These are phyloP conservation scores for Ogataea zsoltii DNA, from an alignment of 805 yeast genomes.

Conservation along the genomic window DNA sequence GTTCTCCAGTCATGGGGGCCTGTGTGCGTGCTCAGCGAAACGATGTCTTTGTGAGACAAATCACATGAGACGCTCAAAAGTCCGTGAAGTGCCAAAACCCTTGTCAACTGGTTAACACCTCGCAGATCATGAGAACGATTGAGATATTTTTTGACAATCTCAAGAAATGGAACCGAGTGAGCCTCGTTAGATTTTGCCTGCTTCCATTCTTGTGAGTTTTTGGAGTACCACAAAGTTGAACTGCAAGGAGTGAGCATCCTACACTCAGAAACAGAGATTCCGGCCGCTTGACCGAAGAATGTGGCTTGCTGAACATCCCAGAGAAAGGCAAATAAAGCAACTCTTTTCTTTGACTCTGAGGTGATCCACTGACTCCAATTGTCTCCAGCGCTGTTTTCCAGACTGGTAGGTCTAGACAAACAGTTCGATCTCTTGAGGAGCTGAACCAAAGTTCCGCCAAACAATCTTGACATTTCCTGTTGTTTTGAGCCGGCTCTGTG, in stretches of 20 bases:
- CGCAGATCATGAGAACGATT: conserved; percentile 4
- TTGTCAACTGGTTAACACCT: conserved; percentile 4
- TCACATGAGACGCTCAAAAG: conserved; percentile 16
- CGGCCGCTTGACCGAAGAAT: conserved; percentile 12
- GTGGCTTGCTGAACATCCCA: conserved; percentile 18
- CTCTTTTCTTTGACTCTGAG: conserved; percentile 16
- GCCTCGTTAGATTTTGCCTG: conserved; percentile 1
- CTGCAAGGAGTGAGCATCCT: conserved; percentile 12
- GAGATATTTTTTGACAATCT: too few relatives aligned
- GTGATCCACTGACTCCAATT: conserved; percentile 14
- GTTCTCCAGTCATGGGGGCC: conserved; percentile 12
- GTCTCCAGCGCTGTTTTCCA: background rate
- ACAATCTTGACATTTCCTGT: conserved; percentile 12
- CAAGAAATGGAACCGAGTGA: too few relatives aligned
- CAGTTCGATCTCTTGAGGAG: conserved; percentile 12
- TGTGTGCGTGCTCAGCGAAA: conserved; percentile 3
- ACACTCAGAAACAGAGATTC: conserved; percentile 17
- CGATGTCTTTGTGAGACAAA: conserved; percentile 5
- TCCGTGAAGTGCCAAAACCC: conserved; percentile 16
- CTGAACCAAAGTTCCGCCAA: conserved; percentile 13
- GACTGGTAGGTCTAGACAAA: background rate
- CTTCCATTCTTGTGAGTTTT: conserved; percentile 5
- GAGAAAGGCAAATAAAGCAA: conserved; percentile 12
- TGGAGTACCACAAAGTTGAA: conserved; percentile 15
- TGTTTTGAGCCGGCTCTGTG: conserved; percentile 9